Conservation (phyloP, 768 basidiomycete species). For the Lactarius psammicola region DNA sequence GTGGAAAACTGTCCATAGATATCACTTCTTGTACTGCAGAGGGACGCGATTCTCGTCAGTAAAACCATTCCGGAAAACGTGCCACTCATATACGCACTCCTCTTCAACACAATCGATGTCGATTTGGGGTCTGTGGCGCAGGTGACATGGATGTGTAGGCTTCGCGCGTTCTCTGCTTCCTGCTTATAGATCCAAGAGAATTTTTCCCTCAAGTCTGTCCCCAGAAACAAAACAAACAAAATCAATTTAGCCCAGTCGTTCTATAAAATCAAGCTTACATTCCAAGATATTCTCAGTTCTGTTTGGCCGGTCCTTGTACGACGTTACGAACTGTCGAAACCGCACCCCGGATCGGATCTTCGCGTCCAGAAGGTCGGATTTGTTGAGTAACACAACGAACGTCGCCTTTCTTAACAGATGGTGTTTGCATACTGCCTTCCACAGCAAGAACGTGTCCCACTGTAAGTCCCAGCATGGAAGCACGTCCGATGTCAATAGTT, state of each 20-base stretch:
- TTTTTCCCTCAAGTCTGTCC: slow-evolving; percentile 50
- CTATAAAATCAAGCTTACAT: slow-evolving; percentile 41
- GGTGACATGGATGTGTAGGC: slow-evolving; percentile 54
- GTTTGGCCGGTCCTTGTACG: slow-evolving; percentile 53
- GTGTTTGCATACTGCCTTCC: slow-evolving; percentile 60
- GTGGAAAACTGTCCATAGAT: slow-evolving; percentile 27
- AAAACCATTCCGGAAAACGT: background rate
- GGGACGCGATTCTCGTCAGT: slow-evolving; percentile 12
- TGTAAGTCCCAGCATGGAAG: no score
- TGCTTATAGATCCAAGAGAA: slow-evolving; percentile 51
- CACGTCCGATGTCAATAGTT: slow-evolving; percentile 9
- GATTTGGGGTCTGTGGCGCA: slow-evolving; percentile 55
- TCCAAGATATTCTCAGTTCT: slow-evolving; percentile 49
- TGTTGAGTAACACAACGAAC: slow-evolving; percentile 62
- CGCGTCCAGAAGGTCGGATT: slow-evolving; percentile 55
- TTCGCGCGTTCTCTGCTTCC: slow-evolving; percentile 46
- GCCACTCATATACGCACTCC: slow-evolving; percentile 40
- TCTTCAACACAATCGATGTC: slow-evolving; percentile 47
- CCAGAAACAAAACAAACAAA: no score
- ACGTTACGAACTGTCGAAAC: slow-evolving; percentile 55
- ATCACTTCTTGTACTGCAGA: slow-evolving; percentile 34
- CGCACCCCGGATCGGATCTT: slow-evolving; percentile 52
- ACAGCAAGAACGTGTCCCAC: slow-evolving; percentile 57
- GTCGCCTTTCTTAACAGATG: slow-evolving; percentile 52
- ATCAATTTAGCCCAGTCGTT: background rate